Percentiles rank a stretch among this genome's conserved stretches.
phyloP scores from a whole-genome alignment of 2,329 filamentous ascomycete species.

The Geosmithia flava region DNA sequence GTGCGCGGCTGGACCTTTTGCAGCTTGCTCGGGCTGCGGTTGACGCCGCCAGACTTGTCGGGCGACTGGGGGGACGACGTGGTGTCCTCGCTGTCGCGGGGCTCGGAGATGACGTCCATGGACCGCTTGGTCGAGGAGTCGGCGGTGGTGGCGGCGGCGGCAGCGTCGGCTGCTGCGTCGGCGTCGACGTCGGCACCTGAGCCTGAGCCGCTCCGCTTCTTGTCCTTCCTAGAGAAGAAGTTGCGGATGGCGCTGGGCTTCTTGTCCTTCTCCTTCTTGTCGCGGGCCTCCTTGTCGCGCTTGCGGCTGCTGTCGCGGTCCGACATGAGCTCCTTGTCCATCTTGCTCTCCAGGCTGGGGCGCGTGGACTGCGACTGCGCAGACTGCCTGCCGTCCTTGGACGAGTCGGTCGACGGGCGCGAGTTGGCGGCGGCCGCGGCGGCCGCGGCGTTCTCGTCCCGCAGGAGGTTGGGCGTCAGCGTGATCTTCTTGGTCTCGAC shows the following conservation, averaged over 20 bases:
- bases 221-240: conserved; percentile 52
- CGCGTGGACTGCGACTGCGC: conserved; percentile 13
- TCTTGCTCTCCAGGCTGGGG: conserved; percentile 63
- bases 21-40: conserved; percentile 42
- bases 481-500: conserved; percentile 97
- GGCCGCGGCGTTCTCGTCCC: conserved; percentile 51
- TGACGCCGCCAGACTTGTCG: conserved; percentile 22
- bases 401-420: conserved; percentile 35
- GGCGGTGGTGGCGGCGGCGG: no score
- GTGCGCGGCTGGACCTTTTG: conserved; percentile 51
- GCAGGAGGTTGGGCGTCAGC: conserved; percentile 80
- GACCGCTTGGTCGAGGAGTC: conserved; percentile 46
- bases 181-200: conserved; percentile 43
- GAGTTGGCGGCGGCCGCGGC: conserved; percentile 22
- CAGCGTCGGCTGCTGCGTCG: conserved; percentile 16
- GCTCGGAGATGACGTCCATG: conserved; percentile 37
- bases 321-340: conserved; percentile 37
- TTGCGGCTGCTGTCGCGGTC: conserved; percentile 56
- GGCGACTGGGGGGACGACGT: conserved; percentile 29
- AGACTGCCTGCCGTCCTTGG: conserved; percentile 34
- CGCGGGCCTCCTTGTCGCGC: conserved; percentile 33
- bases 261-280: conserved; percentile 58
- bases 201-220: conserved; percentile 31
- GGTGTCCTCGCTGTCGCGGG: conserved; percentile 30
- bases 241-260: conserved; percentile 44